phyloP scores from a whole-genome alignment of 2,329 filamentous ascomycete genomes.

The Penicillium thymicola region DNA sequence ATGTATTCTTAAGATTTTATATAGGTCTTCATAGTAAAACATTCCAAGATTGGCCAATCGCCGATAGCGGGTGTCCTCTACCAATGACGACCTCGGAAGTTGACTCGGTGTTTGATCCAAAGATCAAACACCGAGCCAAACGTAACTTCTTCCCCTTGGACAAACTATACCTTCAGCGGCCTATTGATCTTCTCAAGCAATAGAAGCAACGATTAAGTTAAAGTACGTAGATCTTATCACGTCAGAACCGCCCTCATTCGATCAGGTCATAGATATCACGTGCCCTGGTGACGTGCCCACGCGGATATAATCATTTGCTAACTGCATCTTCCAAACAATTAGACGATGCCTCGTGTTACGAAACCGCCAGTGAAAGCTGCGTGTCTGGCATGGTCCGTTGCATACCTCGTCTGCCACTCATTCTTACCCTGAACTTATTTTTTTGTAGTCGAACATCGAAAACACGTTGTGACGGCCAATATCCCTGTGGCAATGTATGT shows the following conservation, averaged over 20 bases:
- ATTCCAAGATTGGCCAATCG: not conserved
- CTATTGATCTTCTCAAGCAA: not conserved
- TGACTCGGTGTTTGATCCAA: not conserved
- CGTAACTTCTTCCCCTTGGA: not conserved
- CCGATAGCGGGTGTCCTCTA: not conserved
- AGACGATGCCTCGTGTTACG: not conserved
- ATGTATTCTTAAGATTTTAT: not conserved
- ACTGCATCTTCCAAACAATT: not conserved
- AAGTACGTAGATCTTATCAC: not conserved
- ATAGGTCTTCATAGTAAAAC: no score
- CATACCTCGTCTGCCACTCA: not conserved
- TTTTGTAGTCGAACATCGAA: conserved; percentile 20
- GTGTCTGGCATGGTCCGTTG: not conserved
- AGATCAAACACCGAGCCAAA: not conserved
- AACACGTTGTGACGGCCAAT: conserved; percentile 24
- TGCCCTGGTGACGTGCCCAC: not conserved
- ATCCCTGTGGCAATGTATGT: conserved; percentile 12
- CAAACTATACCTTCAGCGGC: not conserved
- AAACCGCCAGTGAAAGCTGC: conserved; percentile 2
- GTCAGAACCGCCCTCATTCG: no score
- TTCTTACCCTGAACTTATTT: not conserved
- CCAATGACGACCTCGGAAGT: not conserved
- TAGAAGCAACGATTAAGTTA: not conserved
- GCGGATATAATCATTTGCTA: not conserved
- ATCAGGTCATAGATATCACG: conserved; percentile 4